phyloP scores from a whole-genome alignment of 139 green algal genomes.

The Closterium sp. region DNA sequence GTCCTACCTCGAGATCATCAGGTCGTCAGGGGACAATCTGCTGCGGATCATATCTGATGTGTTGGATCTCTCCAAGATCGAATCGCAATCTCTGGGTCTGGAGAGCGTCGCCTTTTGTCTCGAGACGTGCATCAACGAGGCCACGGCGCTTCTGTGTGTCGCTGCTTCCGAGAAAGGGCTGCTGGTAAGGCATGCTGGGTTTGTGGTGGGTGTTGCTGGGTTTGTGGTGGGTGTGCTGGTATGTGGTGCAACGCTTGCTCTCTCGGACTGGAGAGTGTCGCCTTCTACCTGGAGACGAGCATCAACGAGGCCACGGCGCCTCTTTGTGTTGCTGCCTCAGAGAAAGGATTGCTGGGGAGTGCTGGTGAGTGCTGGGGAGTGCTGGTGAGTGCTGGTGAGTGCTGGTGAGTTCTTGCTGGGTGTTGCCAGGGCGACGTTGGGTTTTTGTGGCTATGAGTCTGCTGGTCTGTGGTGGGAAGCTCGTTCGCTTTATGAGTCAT shows the following conservation, averaged over 20 bases:
- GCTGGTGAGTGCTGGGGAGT: not conserved
- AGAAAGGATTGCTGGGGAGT: slow-evolving; percentile 29
- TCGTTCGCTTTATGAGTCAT: no score
- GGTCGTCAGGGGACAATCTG: slow-evolving; percentile 32
- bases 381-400: no score
- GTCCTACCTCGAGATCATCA: slow-evolving; percentile 39
- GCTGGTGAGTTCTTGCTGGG: no score
- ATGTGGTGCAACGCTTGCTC: no score
- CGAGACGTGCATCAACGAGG: not conserved
- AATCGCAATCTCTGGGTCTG: slow-evolving; percentile 25
- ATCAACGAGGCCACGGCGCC: slow-evolving; percentile 23
- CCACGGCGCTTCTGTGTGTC: slow-evolving; percentile 28
- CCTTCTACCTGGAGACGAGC: not conserved
- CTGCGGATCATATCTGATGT: slow-evolving; percentile 41
- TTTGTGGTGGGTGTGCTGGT: no score
- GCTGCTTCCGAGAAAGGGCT: slow-evolving; percentile 29
- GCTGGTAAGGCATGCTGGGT: no score
- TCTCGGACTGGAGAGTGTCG: slow-evolving; percentile 7
- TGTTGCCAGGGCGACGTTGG: no score
- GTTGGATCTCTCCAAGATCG: slow-evolving; percentile 44
- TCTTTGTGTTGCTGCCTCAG: slow-evolving; percentile 12
- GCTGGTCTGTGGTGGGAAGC: no score
- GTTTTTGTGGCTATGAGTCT: no score
- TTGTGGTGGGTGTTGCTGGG: no score
- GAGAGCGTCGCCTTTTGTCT: slow-evolving; percentile 20